Conservation (phyloP, 2,329 filamentous ascomycete genomes). For the Esteya vermicola region DNA sequence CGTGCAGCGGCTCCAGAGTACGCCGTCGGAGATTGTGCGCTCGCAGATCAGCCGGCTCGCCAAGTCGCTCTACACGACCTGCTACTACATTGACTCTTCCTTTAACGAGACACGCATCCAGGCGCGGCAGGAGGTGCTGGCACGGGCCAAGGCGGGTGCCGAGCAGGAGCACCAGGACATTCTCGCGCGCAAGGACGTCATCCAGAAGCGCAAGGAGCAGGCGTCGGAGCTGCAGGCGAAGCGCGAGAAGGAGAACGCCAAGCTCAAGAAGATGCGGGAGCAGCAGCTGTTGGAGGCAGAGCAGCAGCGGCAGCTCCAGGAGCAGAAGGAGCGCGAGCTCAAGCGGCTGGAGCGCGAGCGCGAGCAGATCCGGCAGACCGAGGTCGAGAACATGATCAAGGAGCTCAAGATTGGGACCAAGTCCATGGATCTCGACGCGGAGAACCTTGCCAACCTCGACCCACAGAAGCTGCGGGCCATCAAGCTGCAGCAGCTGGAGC, state of each 20-base stretch:
- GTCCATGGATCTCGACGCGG: slow-evolving; percentile 58
- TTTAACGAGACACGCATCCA: slow-evolving; percentile 72
- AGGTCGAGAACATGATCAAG: slow-evolving; percentile 82
- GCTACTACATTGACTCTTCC: slow-evolving; percentile 85
- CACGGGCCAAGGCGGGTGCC: slow-evolving; percentile 73
- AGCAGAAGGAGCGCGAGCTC: slow-evolving; percentile 81
- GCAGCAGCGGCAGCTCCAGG: slow-evolving; percentile 74
- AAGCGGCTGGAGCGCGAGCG: slow-evolving; percentile 76
- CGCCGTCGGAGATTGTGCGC: slow-evolving; percentile 91
- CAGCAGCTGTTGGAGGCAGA: slow-evolving; percentile 85
- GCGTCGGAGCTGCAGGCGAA: slow-evolving; percentile 78
- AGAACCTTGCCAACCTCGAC: slow-evolving; percentile 75
- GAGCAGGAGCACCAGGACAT: slow-evolving; percentile 82
- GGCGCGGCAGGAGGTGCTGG: slow-evolving; percentile 66
- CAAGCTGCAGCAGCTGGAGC: slow-evolving; percentile 90
- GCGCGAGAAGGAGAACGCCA: slow-evolving; percentile 85
- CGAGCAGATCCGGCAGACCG: slow-evolving; percentile 79
- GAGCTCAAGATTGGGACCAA: slow-evolving; percentile 85
- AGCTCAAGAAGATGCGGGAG: slow-evolving; percentile 71
- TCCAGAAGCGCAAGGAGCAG: slow-evolving; percentile 93
- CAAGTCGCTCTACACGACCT: slow-evolving; percentile 82
- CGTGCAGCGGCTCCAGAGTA: slow-evolving; percentile 92
- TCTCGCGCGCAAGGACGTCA: slow-evolving; percentile 74
- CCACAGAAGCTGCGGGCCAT: slow-evolving; percentile 82
- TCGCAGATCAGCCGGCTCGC: slow-evolving; percentile 85